phyloP scores from a whole-genome alignment of 2,329 filamentous ascomycete species.

The Aspergillus brunneoviolaceus region DNA sequence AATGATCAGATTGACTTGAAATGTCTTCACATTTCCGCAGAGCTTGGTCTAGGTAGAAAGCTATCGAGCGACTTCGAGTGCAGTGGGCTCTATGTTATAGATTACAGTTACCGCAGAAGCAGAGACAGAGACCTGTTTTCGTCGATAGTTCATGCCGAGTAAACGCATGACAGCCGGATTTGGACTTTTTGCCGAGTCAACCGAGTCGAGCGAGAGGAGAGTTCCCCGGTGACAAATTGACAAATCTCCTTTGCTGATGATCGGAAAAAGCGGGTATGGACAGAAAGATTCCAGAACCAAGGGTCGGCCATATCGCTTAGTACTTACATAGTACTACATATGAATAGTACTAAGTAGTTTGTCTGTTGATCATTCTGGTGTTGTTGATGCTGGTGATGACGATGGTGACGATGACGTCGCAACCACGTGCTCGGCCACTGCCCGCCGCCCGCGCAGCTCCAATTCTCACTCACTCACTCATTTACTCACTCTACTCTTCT shows the following conservation, averaged over 20 bases:
- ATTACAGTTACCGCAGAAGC: neutral
- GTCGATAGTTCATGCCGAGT: neutral
- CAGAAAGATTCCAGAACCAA: neutral
- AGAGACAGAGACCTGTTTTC: neutral
- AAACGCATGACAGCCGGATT: neutral
- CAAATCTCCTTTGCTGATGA: neutral
- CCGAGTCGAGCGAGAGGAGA: neutral
- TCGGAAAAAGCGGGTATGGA: neutral
- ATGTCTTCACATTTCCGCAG: neutral
- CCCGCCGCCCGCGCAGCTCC: slow-evolving; percentile 1
- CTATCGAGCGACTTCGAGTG: neutral
- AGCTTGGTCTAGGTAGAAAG: neutral
- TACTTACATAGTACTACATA: no score
- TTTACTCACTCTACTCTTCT: neutral
- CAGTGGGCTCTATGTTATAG: neutral
- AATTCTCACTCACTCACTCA: neutral
- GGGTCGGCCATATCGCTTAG: no score
- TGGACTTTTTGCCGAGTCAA: neutral
- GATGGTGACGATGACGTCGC: slow-evolving; percentile 15
- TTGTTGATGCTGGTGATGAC: neutral
- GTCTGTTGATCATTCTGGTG: no score
- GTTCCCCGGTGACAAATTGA: no score
- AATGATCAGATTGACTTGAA: slow-evolving; percentile 2
- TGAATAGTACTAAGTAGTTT: no score
- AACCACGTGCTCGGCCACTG: slow-evolving; percentile 15